A percentile compares a stretch with the other conserved stretches of the same genome.
Conservation (phyloP, 164 flowering plant genomes). For the Vitis riparia region DNA sequence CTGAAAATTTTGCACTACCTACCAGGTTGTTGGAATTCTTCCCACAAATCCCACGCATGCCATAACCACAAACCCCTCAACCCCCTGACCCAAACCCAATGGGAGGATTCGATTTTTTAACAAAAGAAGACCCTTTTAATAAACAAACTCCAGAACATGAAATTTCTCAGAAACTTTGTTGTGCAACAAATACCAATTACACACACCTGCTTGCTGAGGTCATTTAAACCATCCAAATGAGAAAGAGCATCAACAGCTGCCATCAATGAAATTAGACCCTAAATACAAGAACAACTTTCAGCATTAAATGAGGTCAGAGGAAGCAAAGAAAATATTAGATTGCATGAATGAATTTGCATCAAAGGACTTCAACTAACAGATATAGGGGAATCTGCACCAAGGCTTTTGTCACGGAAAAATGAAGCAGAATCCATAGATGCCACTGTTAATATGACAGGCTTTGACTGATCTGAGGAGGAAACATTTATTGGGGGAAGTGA, state of each 20-base stretch:
- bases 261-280: conserved; percentile 90
- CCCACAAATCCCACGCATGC: no score
- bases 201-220: conserved; percentile 72
- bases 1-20: no score
- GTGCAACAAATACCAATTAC: background rate
- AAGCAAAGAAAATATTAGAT: background rate
- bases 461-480: conserved; percentile 45
- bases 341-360: background rate
- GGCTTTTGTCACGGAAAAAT: conserved; percentile 89
- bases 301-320: background rate
- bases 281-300: background rate
- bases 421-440: conserved; percentile 93
- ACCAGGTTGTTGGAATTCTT: no score
- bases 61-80: no score
- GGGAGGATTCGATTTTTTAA: background rate
- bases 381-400: conserved; percentile 91
- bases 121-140: background rate
- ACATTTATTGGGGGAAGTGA: conserved; percentile 77
- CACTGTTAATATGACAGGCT: conserved; percentile 60
- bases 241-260: conserved; percentile 98
- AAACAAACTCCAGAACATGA: background rate
- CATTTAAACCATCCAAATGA: conserved; percentile 49
- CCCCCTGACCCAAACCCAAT: background rate
- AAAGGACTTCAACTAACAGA: conserved; percentile 61
- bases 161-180: background rate